Percentiles rank a stretch among this genome's conserved stretches.
Conservation (phyloP, 768 basidiomycete species). For the Scleroderma bovista region DNA sequence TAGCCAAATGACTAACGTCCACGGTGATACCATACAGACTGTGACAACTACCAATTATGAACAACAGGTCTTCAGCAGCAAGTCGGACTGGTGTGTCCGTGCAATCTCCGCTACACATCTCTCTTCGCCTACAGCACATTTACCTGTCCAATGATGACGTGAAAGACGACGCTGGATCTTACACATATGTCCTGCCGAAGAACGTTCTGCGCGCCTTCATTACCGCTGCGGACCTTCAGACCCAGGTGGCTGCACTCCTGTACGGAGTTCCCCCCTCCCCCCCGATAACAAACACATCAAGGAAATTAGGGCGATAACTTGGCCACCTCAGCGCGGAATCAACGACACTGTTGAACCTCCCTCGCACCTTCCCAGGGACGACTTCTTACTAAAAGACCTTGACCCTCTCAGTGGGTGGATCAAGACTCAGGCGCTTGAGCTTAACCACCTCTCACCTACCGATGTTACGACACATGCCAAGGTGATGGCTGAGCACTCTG, state of each 20-base stretch:
- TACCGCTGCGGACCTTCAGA: constrained; percentile 87
- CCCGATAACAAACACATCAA: constrained; percentile 98
- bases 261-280: constrained; percentile 88
- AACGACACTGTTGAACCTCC: constrained; percentile 95
- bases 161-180: constrained; percentile 93
- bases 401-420: constrained; percentile 95
- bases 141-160: too few species aligned
- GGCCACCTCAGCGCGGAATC: constrained; percentile 95
- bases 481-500: constrained; percentile 93
- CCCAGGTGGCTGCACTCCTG: constrained; percentile 90
- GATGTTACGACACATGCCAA: constrained; percentile 95
- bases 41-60: constrained; percentile 98
- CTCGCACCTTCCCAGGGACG: constrained; percentile 83
- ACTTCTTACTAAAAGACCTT: constrained; percentile 90
- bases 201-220: constrained; percentile 94
- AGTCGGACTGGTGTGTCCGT: too few species aligned
- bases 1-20: constrained; percentile 93
- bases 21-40: constrained; percentile 93
- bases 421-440: too few species aligned
- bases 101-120: too few species aligned
- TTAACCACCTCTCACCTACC: constrained; percentile 82
- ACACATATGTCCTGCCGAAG: constrained; percentile 95
- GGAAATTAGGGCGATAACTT: constrained; percentile 96
- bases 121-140: too few species aligned
- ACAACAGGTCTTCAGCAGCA: too few species aligned